phyloP scores from a whole-genome alignment of 2,329 filamentous ascomycete species.

The Claviceps maximensis region DNA sequence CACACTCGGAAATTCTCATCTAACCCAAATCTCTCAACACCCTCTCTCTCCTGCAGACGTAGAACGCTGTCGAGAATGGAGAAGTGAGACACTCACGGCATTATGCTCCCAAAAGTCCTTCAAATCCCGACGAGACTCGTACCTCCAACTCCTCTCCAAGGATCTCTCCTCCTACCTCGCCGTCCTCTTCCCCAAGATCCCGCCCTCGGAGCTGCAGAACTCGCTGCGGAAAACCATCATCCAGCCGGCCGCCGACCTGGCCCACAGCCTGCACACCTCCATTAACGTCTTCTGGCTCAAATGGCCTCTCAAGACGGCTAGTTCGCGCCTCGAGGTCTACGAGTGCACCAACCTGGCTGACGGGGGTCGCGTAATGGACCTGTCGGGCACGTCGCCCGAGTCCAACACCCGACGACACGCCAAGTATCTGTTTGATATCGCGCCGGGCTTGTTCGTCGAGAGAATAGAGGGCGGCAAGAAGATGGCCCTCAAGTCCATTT shows the following conservation, averaged over 20 bases:
- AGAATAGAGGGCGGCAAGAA: slow-evolving; percentile 21
- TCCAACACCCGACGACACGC: slow-evolving; percentile 18
- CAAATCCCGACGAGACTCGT: slow-evolving; percentile 15
- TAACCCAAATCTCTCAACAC: no score
- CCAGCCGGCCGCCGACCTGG: slow-evolving; percentile 23
- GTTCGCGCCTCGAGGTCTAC: slow-evolving; percentile 23
- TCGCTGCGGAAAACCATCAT: slow-evolving; percentile 21
- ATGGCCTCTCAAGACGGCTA: slow-evolving; percentile 23
- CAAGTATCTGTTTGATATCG: slow-evolving; percentile 23
- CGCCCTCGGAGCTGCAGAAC: slow-evolving; percentile 17
- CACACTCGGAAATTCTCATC: no score
- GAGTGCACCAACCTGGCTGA: slow-evolving; percentile 23
- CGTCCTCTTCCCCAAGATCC: slow-evolving; percentile 14
- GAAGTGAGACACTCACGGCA: slow-evolving; percentile 23
- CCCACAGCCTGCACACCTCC: slow-evolving; percentile 22
- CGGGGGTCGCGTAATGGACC: slow-evolving; percentile 16
- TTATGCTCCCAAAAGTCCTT: slow-evolving; percentile 20
- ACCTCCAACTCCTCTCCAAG: slow-evolving; percentile 18
- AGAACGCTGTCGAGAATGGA: slow-evolving; percentile 23
- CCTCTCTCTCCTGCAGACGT: no score
- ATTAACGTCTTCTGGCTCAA: slow-evolving; percentile 22
- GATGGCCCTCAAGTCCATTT: slow-evolving; percentile 18
- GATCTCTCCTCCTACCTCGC: slow-evolving; percentile 21
- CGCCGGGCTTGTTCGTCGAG: slow-evolving; percentile 25
- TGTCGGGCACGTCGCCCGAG: slow-evolving; percentile 16